Conservation (phyloP, 1,284 basidiomycete species). For the Trichosporon sp. region DNA sequence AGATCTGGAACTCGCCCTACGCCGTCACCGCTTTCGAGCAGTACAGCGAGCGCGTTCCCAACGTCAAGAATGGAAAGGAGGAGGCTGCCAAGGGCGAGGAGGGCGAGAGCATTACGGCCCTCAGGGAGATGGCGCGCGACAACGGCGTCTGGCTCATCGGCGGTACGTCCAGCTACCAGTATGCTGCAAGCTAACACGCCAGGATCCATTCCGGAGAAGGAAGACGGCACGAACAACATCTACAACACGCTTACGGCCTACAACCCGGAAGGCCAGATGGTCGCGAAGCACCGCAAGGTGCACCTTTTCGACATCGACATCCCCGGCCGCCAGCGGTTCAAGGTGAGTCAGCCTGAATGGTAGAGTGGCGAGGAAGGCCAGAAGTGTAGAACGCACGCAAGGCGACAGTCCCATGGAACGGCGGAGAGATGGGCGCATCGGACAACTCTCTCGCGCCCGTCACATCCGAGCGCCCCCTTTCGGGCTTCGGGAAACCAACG, state of each 20-base stretch:
- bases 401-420: not conserved
- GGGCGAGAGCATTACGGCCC: constrained; percentile 70
- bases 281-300: constrained; percentile 87
- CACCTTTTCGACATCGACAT: constrained; percentile 99
- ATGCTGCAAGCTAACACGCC: not conserved
- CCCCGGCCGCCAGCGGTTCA: constrained; percentile 93
- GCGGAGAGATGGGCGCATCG: constrained; percentile 3
- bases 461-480: not conserved
- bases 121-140: constrained; percentile 76
- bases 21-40: constrained; percentile 77
- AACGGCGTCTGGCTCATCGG: constrained; percentile 85
- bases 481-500: not conserved
- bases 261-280: constrained; percentile 74
- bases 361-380: not conserved
- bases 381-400: not conserved
- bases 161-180: constrained; percentile 54
- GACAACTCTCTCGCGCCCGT: not conserved
- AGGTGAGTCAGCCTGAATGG: constrained; percentile 54
- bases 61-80: constrained; percentile 38
- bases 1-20: constrained; percentile 98
- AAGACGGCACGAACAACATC: constrained; percentile 60
- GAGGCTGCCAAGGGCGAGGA: constrained; percentile 38
- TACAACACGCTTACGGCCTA: constrained; percentile 93
- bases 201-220: constrained; percentile 87
- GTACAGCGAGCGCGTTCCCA: constrained; percentile 72